Base-by-base conservation (phyloP, 2,329 filamentous ascomycete species). In the Fonsecaea monophora region DNA sequence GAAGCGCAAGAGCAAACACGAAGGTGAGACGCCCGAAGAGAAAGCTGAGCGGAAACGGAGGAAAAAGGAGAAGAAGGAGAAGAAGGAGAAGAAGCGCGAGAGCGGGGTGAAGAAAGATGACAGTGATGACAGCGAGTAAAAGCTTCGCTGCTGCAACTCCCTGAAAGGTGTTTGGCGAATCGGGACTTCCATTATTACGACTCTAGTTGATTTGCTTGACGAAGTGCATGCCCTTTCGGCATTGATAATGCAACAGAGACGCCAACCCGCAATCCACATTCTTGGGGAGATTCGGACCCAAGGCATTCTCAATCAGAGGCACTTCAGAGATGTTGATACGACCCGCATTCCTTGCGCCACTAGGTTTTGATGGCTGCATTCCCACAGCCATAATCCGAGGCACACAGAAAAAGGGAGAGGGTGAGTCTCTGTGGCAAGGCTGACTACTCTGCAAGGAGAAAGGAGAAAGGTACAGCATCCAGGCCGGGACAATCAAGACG, bases 1-100 rank as follows among this genome's bases (percentile, higher is more conserved):
- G 77, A 85, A 85, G 79, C 81, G 73, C 78, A 84, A 75, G 85
- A 85, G 63, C 32, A 85, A 87, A 60, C 85, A 86, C 73, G 86
- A 88, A 60, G 81, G 82, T 74, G 81, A 90, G 72, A 83, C 78
- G 34, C 72, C 77, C 55, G 82, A 81, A 73, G 81, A 81, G 76
- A 78, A 75, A 67, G 80, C 78, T 53, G 82, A 83, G 73, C 78
- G 82, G 62, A 84, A 84, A 77, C 75, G 77, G 66, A 81, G 80
- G 77, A 84, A 84, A 78, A 84, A 83, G 77, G 82, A 83, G 72
- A 84, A 84, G 76, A 84, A 85, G 74, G 82, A 84, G 68, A 83
- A 82, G 77, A 83, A 83, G 68, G 83, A 82, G 77, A 83, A 84
- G 73, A 85, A 72, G 54, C 69, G 66, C 35, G 71, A 68, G 64